A percentile compares a stretch with the other conserved stretches of the same genome.
Evolutionary conservation across 805 yeast species (phyloP).

Genomic region (Suhomyces tanzawaensis): DNA sequence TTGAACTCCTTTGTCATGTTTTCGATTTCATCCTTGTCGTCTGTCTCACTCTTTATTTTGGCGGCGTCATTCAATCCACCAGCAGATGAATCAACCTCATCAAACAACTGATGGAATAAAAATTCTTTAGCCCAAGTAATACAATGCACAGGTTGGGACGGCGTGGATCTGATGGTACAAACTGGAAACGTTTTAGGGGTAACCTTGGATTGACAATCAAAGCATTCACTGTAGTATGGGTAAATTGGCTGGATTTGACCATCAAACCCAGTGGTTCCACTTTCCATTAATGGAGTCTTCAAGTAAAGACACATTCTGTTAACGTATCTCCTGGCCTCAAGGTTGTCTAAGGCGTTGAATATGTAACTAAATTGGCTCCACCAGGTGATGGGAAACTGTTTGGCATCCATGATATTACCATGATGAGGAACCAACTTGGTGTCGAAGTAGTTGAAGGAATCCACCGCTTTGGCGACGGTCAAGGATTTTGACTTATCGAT

Average conservation of each 20-base stretch:
- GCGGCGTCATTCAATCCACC: constrained; percentile 11
- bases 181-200: constrained; percentile 92
- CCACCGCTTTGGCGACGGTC: constrained; percentile 83
- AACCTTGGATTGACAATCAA: constrained; percentile 84
- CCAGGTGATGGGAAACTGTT: constrained; percentile 72
- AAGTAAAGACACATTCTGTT: constrained; percentile 77
- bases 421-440: constrained; percentile 74
- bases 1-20: constrained; percentile 64
- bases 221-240: constrained; percentile 84
- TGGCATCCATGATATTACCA: constrained; percentile 82
- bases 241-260: constrained; percentile 94
- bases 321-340: constrained; percentile 89
- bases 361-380: constrained; percentile 68
- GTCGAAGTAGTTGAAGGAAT: constrained; percentile 57
- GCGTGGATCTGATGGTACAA: constrained; percentile 95
- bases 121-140: constrained; percentile 97
- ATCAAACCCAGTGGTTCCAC: constrained; percentile 92
- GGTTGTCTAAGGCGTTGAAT: constrained; percentile 90
- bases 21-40: constrained; percentile 61
- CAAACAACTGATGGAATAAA: constrained; percentile 76
- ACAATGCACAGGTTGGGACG: constrained; percentile 93
- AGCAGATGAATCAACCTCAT: constrained; percentile 33
- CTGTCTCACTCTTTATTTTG: constrained; percentile 48
- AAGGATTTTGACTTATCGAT: constrained; percentile 84
- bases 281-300: constrained; percentile 77